phyloP scores from a whole-genome alignment of 2,329 filamentous ascomycete genomes.

The Lanzia echinophila region DNA sequence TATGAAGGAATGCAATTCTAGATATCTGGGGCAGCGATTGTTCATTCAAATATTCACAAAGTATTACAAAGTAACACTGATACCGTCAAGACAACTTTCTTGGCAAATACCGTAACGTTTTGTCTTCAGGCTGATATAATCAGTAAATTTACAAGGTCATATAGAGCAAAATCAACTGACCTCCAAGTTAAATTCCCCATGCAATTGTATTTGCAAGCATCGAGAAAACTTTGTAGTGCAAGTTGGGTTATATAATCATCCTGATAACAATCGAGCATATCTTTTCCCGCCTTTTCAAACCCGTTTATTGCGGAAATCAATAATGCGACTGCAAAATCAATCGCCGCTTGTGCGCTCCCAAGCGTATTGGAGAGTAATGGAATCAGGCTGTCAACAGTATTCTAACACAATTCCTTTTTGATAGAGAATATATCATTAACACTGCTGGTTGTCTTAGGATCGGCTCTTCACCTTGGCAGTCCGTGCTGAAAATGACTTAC shows the following conservation, averaged over 20 bases:
- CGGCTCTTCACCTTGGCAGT: too few species aligned
- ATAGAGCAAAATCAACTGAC: slow-evolving; percentile 1
- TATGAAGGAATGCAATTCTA: too few species aligned
- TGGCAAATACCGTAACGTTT: too few species aligned
- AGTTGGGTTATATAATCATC: neutral
- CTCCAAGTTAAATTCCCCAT: slow-evolving; percentile 15
- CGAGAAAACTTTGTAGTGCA: slow-evolving; percentile 10
- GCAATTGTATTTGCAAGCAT: slow-evolving; percentile 10
- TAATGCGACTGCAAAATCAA: slow-evolving; percentile 9
- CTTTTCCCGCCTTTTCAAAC: neutral
- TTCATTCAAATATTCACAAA: too few species aligned
- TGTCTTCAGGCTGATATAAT: too few species aligned
- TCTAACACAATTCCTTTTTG: slow-evolving; percentile 16
- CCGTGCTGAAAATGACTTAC: slow-evolving; percentile 4
- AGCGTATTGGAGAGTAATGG: slow-evolving; percentile 2
- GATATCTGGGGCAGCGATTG: too few species aligned
- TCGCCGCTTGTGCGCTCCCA: slow-evolving; percentile 8
- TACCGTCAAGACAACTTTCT: too few species aligned
- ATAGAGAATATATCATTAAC: slow-evolving; percentile 23
- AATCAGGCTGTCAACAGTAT: slow-evolving; percentile 11
- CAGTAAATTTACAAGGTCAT: too few species aligned
- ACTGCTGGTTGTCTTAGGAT: neutral
- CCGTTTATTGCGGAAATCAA: slow-evolving; percentile 4
- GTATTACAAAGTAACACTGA: too few species aligned
- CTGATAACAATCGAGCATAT: slow-evolving; percentile 2